Evolutionary conservation across 2,329 filamentous ascomycete genomes (phyloP), one percentile per base, ranked within the genome.

Genomic region (Fusarium longipes): DNA sequence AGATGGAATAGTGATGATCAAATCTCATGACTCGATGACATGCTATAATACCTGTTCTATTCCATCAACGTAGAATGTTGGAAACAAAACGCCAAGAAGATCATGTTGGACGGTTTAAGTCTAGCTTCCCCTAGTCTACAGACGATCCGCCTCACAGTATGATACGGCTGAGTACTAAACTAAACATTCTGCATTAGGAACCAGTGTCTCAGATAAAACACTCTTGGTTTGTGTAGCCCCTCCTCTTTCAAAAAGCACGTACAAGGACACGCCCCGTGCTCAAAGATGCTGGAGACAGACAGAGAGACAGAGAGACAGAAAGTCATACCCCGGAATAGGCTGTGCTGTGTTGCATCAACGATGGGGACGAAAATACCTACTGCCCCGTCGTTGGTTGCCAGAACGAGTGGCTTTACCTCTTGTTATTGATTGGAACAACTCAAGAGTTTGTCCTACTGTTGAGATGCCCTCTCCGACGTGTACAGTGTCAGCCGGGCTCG

Each of bases 331-430:
- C 49, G 57, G 57, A 53, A 57, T 25, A 58, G 49, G 58, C 40
- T 64, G 71, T 70, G 60, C 45, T 54, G 63, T 70, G 40, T 43
- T 43, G 40, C 32, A 59, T 35, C 8, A 10, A n/a, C 5, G 25
- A 40, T 40, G 38, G 8, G 2, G 57, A 71, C 72, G 72, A 74
- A 72, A 74, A 74, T 71, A 72, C 65, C 63, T 62, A 25, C 54
- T 39, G 40, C 43, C 43, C 57, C 45, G 49, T 65, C 54, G 67
- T 72, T 74, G 72, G 72, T 50, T 55, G 43, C 29, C 42, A 48
- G 70, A 57, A 65, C 72, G 67, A 74, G 72, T 74, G 72, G 72
- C 72, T 70, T 50, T 5, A n/a, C n/a, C n/a, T 15, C 22, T 17
- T 7, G 36, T 6, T 14, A 24, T 20, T n/a, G 33, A 71, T 72